Conservation (phyloP, 2,329 filamentous ascomycete genomes). For the Parafenestella ontariensis region DNA sequence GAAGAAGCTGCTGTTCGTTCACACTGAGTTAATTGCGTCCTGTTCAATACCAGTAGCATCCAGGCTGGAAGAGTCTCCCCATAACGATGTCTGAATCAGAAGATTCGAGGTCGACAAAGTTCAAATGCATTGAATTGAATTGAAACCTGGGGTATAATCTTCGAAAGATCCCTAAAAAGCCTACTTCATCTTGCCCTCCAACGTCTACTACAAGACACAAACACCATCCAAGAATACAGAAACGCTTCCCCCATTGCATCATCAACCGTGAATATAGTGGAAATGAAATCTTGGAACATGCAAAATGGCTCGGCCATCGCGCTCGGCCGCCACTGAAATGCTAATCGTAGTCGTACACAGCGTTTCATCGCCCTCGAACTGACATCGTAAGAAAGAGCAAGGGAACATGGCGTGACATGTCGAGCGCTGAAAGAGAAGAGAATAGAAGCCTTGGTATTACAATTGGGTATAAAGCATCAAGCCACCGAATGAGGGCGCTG, state of each 20-base stretch:
- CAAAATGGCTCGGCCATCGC: not conserved
- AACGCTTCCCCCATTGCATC: constrained; percentile 15
- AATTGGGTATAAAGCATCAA: constrained; percentile 29
- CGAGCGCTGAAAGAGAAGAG: constrained; percentile 12
- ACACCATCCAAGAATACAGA: constrained; percentile 10
- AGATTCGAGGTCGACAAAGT: not conserved
- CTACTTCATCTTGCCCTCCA: not conserved
- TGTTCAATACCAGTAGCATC: no score
- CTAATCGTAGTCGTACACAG: constrained; percentile 17
- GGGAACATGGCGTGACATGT: constrained; percentile 14
- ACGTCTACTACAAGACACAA: not conserved
- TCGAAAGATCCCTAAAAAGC: not conserved
- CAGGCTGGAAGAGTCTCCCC: not conserved
- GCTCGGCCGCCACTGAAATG: constrained; percentile 1
- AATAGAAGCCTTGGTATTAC: constrained; percentile 24
- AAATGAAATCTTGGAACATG: constrained; percentile 4
- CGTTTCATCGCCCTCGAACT: constrained; percentile 18
- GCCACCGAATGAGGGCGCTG: constrained; percentile 38
- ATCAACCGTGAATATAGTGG: constrained; percentile 3
- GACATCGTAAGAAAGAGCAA: constrained; percentile 5
- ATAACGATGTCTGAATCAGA: not conserved
- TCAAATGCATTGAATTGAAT: not conserved
- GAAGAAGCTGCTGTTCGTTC: no score
- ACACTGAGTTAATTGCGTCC: no score
- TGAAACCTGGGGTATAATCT: not conserved